Evolutionary conservation across 1,139 yeast species (phyloP).

Genomic region (Ogataea hybrid): DNA sequence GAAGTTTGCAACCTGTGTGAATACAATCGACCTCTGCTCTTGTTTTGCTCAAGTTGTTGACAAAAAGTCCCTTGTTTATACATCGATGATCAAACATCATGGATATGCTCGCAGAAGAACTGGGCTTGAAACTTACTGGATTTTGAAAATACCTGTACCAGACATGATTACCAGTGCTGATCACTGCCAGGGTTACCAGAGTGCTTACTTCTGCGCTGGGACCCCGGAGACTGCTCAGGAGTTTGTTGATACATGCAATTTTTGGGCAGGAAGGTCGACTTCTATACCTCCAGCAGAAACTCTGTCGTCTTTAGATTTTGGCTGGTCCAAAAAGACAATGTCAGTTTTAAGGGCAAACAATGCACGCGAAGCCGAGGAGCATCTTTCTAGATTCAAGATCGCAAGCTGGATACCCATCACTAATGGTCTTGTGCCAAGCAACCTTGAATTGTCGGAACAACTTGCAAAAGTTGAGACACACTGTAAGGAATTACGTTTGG

Average conservation of each 20-base stretch:
- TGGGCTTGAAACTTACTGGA: conserved; percentile 27
- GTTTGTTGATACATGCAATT: conserved; percentile 76
- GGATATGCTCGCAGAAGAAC: conserved; percentile 15
- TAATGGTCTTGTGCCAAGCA: conserved; percentile 33
- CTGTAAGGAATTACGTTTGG: conserved; percentile 29
- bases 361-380: conserved; percentile 9
- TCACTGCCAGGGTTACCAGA: conserved; percentile 13
- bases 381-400: conserved; percentile 21
- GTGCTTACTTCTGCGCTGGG: conserved; percentile 50
- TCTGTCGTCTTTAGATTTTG: conserved; percentile 75
- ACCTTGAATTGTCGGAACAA: conserved; percentile 32
- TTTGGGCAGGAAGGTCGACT: conserved; percentile 86
- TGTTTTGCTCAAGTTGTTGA: conserved; percentile 43
- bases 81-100: conserved; percentile 14
- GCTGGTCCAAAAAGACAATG: conserved; percentile 53
- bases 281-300: conserved; percentile 66
- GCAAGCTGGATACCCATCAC: conserved; percentile 41
- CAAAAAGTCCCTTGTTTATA: conserved; percentile 14
- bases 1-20: conserved; percentile 27
- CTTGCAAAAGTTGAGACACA: conserved; percentile 32
- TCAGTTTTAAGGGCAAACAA: conserved; percentile 19
- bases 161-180: conserved; percentile 9
- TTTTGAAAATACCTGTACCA: conserved; percentile 24
- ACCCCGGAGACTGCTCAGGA: conserved; percentile 67
- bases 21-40: conserved; percentile 41